phyloP scores from a whole-genome alignment of 768 basidiomycete species.

The Rhodotorula graminis region DNA sequence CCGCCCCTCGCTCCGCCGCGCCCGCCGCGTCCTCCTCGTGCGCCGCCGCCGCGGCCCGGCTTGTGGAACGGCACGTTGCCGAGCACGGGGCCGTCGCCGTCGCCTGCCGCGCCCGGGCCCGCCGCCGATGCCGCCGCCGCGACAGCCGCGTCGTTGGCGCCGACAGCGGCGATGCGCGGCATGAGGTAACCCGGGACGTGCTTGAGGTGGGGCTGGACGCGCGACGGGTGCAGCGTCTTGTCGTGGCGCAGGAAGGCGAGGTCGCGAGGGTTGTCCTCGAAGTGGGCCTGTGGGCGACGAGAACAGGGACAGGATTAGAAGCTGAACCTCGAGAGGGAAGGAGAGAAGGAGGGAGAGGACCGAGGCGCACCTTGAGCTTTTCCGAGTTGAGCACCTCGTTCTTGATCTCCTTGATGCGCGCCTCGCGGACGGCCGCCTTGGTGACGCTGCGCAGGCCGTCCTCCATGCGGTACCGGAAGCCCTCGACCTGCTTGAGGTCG shows the following conservation, averaged over 20 bases:
- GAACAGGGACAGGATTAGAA: neutral
- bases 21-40: neutral
- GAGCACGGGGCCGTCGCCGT: neutral
- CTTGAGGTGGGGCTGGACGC: constrained; percentile 90
- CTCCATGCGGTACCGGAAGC: constrained; percentile 96
- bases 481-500: constrained; percentile 92
- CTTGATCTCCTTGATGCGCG: constrained; percentile 87
- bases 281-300: constrained; percentile 66
- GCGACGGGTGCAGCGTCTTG: constrained; percentile 81
- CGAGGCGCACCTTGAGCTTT: constrained; percentile 76
- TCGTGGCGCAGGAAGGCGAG: constrained; percentile 89
- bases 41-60: constrained; percentile 4
- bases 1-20: constrained; percentile 12
- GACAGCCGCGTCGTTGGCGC: constrained; percentile 34
- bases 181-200: constrained; percentile 89
- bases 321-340: too few species aligned
- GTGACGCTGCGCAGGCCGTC: constrained; percentile 88
- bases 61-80: constrained; percentile 34
- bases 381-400: constrained; percentile 89
- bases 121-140: constrained; percentile 4
- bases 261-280: constrained; percentile 92
- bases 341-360: neutral
- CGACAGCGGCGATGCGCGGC: constrained; percentile 68
- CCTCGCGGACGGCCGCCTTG: constrained; percentile 76
- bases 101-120: neutral